phyloP scores from a whole-genome alignment of 495 filamentous ascomycete species.

The Neurospora discreta region DNA sequence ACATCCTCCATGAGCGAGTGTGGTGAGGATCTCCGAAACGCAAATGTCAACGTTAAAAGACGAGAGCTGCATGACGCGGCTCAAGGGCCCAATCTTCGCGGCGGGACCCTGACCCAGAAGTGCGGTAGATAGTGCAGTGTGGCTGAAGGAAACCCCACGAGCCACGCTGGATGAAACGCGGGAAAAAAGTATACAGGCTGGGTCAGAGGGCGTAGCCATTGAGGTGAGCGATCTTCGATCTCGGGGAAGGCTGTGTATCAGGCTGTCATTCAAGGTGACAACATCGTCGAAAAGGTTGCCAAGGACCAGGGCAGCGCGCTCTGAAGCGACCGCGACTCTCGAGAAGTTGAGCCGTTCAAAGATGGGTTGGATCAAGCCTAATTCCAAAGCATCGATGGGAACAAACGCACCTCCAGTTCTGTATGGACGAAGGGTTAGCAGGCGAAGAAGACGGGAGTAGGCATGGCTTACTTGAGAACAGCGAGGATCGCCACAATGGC shows the following conservation, averaged over 20 bases:
- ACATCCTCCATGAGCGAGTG: slow-evolving; percentile 43
- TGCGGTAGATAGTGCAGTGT: slow-evolving; percentile 30
- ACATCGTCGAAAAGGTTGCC: slow-evolving; percentile 27
- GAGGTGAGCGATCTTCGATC: slow-evolving; percentile 23
- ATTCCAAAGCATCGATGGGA: slow-evolving; percentile 30
- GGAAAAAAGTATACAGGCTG: slow-evolving; percentile 33
- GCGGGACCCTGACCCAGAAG: slow-evolving; percentile 38
- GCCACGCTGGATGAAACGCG: slow-evolving; percentile 21
- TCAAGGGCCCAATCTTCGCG: slow-evolving; percentile 35
- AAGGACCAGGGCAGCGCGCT: slow-evolving; percentile 22
- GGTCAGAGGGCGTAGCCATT: slow-evolving; percentile 26
- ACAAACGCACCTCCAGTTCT: slow-evolving; percentile 35
- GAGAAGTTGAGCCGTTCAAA: slow-evolving; percentile 27
- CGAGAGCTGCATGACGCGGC: slow-evolving; percentile 55
- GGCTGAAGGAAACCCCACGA: slow-evolving; percentile 33
- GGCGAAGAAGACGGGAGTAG: background rate
- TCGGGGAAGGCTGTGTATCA: slow-evolving; percentile 15
- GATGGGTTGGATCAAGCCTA: slow-evolving; percentile 29
- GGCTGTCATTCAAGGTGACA: slow-evolving; percentile 22
- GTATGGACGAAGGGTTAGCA: background rate
- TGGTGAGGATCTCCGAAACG: slow-evolving; percentile 54
- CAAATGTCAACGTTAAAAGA: slow-evolving; percentile 60
- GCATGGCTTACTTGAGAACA: slow-evolving; percentile 29
- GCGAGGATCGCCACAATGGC: slow-evolving; percentile 37
- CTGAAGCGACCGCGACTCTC: slow-evolving; percentile 28